These are phyloP conservation scores for Cladosporium cucumerinum DNA, from an alignment of 2,329 filamentous ascomycete genomes.

Conservation along the genomic window DNA sequence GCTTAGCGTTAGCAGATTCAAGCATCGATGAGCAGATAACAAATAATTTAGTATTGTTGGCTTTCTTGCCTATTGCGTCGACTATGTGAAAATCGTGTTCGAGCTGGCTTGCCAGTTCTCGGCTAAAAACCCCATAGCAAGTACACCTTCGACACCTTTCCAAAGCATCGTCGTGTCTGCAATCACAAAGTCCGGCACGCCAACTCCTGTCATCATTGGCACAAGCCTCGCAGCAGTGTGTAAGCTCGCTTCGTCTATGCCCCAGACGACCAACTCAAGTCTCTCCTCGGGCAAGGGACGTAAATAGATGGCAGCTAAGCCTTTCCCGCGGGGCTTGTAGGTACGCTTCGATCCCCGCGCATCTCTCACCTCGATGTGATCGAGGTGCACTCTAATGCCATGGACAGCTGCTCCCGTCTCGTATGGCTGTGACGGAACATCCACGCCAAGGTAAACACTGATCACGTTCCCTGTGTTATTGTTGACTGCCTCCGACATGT, in stretches of 20 bases:
- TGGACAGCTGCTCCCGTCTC: background rate
- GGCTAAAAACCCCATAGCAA: constrained; percentile 57
- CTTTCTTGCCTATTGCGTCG: too few relatives aligned
- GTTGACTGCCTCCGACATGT: constrained; percentile 1
- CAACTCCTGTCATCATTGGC: constrained; percentile 55
- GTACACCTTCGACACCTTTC: constrained; percentile 50
- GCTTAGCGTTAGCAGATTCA: background rate
- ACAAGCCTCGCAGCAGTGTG: constrained; percentile 51
- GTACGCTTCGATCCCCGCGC: background rate
- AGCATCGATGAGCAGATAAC: background rate
- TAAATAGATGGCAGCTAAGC: constrained; percentile 51
- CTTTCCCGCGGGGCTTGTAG: constrained; percentile 19
- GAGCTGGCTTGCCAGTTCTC: constrained; percentile 41
- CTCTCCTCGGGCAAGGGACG: constrained; percentile 46
- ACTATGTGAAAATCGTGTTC: constrained; percentile 4
- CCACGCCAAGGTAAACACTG: constrained; percentile 33
- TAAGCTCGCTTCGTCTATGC: constrained; percentile 46
- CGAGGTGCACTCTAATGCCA: constrained; percentile 32
- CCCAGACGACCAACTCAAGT: constrained; percentile 58
- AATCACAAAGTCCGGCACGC: constrained; percentile 57
- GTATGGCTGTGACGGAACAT: constrained; percentile 21
- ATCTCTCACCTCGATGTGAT: constrained; percentile 30
- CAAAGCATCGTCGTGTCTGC: constrained; percentile 46
- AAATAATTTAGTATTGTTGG: background rate
- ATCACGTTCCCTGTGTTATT: constrained; percentile 46